Evolutionary conservation across 257 asterid genomes (phyloP), one percentile per base, ranked within the genome.

Genomic region (Agastache rugosa): DNA sequence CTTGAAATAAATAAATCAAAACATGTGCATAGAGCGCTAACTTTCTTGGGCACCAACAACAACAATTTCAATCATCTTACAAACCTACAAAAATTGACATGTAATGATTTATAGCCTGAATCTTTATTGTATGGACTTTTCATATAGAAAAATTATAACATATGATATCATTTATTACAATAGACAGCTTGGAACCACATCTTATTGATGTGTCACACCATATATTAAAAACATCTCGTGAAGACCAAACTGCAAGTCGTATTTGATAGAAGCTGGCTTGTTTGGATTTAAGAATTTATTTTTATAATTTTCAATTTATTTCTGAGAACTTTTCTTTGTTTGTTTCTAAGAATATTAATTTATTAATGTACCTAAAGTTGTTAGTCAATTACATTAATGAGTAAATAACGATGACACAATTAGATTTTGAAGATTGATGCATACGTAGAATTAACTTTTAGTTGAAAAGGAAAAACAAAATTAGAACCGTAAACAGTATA

Each of bases 51-150:
- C 25, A 50, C 25, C 9, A 25, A 27, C 64, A 59, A 59, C 63
- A 59, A 5, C 64, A 27, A 15, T 59, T 42, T 29, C 64, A 27
- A 59, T 59, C 64, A 25, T 27, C 64, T 59, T 56, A 12, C 10
- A 56, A 27, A 58, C 35, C 19, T 58, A 25, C 64, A 27, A 56
- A 56, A 56, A 56, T 56, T 59, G 64, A 27, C 64, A 59, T 59
- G 64, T 59, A 31, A 27, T 25, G 63, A 56, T 58, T 58, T 58
- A 58, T 60, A 8, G 29, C 27, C 59, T 17, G 2, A 27, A 53
- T 53, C 59, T 60, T 29, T 10, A 60, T 60, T 60, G 5, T 8
- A 29, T 29, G 12, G 16, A 29, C 4, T 29, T 60, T 60, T 60
- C 44, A 29, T 29, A 60, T 60, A 15, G 0, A 29, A 60, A 50